A percentile compares a stretch with the other conserved stretches of the same genome.
phyloP scores from a whole-genome alignment of 805 yeast genomes.

The Pichia gijzeniarum region DNA sequence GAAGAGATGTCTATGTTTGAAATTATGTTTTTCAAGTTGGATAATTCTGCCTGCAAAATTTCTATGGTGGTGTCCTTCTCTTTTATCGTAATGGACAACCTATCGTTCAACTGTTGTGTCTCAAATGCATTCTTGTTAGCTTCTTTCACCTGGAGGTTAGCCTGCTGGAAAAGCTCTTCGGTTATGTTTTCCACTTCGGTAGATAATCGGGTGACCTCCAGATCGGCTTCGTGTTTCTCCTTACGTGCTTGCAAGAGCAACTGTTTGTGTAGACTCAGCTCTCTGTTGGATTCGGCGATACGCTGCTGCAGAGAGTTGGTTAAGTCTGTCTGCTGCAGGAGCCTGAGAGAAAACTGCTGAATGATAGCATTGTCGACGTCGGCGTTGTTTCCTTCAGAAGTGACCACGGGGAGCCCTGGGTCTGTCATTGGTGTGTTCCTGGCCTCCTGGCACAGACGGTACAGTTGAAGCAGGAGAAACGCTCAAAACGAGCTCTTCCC shows the following conservation, averaged over 20 bases:
- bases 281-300: constrained; percentile 30
- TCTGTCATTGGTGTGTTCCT: too few species aligned
- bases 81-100: constrained; percentile 43
- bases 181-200: constrained; percentile 74
- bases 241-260: constrained; percentile 20
- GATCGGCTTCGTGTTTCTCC: constrained; percentile 10
- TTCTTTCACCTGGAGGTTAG: constrained; percentile 75
- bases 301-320: constrained; percentile 7
- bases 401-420: too few species aligned
- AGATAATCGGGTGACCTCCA: constrained; percentile 6
- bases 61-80: constrained; percentile 68
- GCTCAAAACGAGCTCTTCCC: too few species aligned
- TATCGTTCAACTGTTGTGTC: constrained; percentile 51
- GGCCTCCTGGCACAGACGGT: too few species aligned
- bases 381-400: too few species aligned
- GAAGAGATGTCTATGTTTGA: constrained; percentile 29
- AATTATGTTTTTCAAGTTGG: constrained; percentile 54
- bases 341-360: constrained; percentile 22
- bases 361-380: constrained; percentile 9
- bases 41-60: constrained; percentile 59
- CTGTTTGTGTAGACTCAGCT: constrained; percentile 18
- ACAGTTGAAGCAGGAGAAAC: too few species aligned
- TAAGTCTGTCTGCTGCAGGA: constrained; percentile 24
- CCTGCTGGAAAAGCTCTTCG: constrained; percentile 73
- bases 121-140: constrained; percentile 66